phyloP scores from a whole-genome alignment of 2,329 filamentous ascomycete genomes.

The Penicillium rolfsii region DNA sequence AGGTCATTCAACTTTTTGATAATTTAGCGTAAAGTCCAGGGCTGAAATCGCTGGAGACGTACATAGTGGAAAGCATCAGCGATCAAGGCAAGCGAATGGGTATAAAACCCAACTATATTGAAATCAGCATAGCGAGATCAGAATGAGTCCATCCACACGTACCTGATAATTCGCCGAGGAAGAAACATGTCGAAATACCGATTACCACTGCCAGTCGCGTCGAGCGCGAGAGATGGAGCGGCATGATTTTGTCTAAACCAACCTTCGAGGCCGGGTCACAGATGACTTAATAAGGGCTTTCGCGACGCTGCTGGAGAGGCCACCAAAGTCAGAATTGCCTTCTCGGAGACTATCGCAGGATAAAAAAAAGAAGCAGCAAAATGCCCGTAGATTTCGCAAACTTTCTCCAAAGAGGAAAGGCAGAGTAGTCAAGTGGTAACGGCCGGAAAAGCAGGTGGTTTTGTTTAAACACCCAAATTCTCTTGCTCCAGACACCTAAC shows the following conservation, averaged over 20 bases:
- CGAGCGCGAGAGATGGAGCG: conserved; percentile 33
- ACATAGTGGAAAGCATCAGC: conserved; percentile 82
- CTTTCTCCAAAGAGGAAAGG: not conserved
- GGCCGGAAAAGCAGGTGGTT: not conserved
- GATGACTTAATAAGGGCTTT: not conserved
- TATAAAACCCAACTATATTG: conserved; percentile 65
- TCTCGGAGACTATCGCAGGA: not conserved
- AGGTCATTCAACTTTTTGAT: conserved; percentile 66
- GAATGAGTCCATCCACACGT: not conserved
- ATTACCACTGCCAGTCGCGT: conserved; percentile 37
- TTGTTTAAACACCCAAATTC: not conserved
- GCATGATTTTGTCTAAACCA: conserved; percentile 23
- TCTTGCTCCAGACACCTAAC: not conserved
- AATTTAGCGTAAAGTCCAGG: conserved; percentile 13
- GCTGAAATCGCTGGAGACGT: conserved; percentile 31
- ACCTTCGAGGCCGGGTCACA: not conserved
- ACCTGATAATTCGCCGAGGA: conserved; percentile 39
- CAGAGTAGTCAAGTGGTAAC: not conserved
- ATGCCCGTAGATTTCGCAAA: not conserved
- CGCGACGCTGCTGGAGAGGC: not conserved
- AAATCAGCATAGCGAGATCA: conserved; percentile 7
- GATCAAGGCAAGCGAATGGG: conserved; percentile 70
- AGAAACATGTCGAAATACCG: conserved; percentile 37
- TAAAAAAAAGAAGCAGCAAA: not conserved
- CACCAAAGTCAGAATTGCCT: not conserved